phyloP scores from a whole-genome alignment of 139 green algal species.

The Limnomonas spitsbergensis region DNA sequence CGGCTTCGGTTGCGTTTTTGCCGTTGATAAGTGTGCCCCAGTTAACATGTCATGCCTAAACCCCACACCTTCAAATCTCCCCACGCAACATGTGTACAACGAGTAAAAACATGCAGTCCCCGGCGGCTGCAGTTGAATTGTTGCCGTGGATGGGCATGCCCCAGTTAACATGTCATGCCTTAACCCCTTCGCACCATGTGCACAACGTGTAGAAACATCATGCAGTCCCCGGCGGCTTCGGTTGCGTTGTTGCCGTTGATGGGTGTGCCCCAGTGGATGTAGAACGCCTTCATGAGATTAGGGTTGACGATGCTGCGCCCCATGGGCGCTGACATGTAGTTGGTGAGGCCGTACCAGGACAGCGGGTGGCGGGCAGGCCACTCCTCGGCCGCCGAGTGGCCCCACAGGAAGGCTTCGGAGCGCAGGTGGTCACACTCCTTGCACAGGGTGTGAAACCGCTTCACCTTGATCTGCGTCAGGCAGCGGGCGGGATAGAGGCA shows the following conservation, averaged over 20 bases:
- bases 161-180: neutral
- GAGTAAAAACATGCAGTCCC: neutral
- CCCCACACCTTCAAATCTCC: neutral
- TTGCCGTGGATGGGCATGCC: too few species aligned
- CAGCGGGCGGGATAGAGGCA: too few species aligned
- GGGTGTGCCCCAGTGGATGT: constrained; percentile 4
- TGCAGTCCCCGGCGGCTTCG: neutral
- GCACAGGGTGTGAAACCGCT: constrained; percentile 5
- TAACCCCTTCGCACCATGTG: constrained; percentile 7
- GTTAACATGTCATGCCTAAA: neutral
- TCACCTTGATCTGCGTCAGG: neutral
- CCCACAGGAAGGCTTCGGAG: constrained; percentile 11
- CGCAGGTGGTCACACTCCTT: neutral
- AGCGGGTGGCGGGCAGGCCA: neutral
- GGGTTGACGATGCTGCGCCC: neutral
- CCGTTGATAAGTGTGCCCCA: neutral
- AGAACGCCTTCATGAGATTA: constrained; percentile 6
- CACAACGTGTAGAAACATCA: constrained; percentile 11
- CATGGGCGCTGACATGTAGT: neutral
- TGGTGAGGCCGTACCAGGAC: constrained; percentile 11
- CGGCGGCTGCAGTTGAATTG: too few species aligned
- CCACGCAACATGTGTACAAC: neutral
- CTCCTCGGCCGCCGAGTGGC: neutral
- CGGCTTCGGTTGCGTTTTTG: too few species aligned
- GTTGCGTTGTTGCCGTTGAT: neutral